A percentile compares a stretch with the other conserved stretches of the same genome.
Conservation (phyloP, 1,284 basidiomycete species). For the Ceratobasidium sp. region DNA sequence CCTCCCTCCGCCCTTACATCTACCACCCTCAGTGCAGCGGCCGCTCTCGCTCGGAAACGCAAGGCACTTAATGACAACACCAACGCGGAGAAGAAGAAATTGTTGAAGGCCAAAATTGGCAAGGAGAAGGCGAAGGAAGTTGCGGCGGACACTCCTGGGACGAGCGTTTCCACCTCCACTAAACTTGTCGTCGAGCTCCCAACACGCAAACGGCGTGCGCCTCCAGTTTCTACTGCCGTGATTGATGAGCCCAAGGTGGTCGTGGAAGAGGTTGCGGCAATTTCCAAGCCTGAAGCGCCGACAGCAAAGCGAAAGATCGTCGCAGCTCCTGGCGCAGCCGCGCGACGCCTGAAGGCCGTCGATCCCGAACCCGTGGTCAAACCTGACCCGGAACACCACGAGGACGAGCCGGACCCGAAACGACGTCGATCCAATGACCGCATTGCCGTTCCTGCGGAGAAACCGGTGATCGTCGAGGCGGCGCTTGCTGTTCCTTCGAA, state of each 20-base stretch:
- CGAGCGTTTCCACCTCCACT: conserved; percentile 11
- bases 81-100: conserved; percentile 43
- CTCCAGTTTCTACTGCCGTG: not conserved
- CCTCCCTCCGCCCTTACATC: conserved; percentile 17
- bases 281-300: not conserved
- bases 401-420: conserved; percentile 20
- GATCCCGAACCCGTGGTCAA: not conserved
- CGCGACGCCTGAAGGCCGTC: not conserved
- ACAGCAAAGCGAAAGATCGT: conserved; percentile 5
- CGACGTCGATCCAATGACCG: conserved; percentile 30
- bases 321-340: not conserved
- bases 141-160: conserved; percentile 20
- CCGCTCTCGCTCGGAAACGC: conserved; percentile 20
- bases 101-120: not conserved
- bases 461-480: conserved; percentile 9
- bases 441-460: conserved; percentile 8
- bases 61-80: conserved; percentile 36
- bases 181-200: conserved; percentile 36
- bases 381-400: conserved; percentile 6
- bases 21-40: conserved; percentile 29
- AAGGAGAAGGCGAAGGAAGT: conserved; percentile 14
- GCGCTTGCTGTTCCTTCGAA: conserved; percentile 10
- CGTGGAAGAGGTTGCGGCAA: not conserved
- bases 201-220: conserved; percentile 10
- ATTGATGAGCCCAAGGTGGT: not conserved